A percentile compares a stretch with the other conserved stretches of the same genome.
Conservation (phyloP, 306 rosid species). For the cucumber (Cucumis sativus) region DNA sequence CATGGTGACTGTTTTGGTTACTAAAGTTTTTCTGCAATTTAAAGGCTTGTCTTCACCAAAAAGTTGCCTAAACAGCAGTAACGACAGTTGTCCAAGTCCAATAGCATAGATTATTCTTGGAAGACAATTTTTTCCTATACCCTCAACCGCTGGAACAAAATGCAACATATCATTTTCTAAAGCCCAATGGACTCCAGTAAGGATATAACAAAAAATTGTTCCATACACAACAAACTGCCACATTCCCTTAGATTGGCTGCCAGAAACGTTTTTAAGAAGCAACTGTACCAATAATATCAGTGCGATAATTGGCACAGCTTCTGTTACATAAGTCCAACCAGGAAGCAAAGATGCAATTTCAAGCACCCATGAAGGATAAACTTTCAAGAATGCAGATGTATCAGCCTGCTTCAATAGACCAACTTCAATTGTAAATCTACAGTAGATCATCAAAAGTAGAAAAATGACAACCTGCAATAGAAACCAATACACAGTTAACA, state of each 20-base stretch:
- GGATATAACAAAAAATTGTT: slow-evolving; percentile 48
- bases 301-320: slow-evolving; percentile 40
- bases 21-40: slow-evolving; percentile 31
- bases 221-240: slow-evolving; percentile 44
- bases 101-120: slow-evolving; percentile 61
- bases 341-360: slow-evolving; percentile 35
- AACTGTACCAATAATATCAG: slow-evolving; percentile 54
- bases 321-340: slow-evolving; percentile 45
- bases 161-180: slow-evolving; percentile 31
- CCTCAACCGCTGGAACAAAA: slow-evolving; percentile 26
- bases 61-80: slow-evolving; percentile 36
- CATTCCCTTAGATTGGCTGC: slow-evolving; percentile 27
- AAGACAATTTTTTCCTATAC: slow-evolving; percentile 39
- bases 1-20: slow-evolving; percentile 44
- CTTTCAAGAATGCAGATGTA: slow-evolving; percentile 55
- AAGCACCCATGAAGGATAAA: slow-evolving; percentile 53
- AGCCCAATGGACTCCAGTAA: slow-evolving; percentile 55
- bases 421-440: slow-evolving; percentile 73
- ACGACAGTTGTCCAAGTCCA: slow-evolving; percentile 54
- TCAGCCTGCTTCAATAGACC: slow-evolving; percentile 85
- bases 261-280: slow-evolving; percentile 35
- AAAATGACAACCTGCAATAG: slow-evolving; percentile 62
- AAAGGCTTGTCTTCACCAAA: slow-evolving; percentile 16
- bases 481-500: slow-evolving; percentile 3
- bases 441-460: slow-evolving; percentile 64